Evolutionary conservation across 1,284 basidiomycete genomes (phyloP), one percentile per base, ranked within the genome.

Genomic region (Volvariella surrecta): DNA sequence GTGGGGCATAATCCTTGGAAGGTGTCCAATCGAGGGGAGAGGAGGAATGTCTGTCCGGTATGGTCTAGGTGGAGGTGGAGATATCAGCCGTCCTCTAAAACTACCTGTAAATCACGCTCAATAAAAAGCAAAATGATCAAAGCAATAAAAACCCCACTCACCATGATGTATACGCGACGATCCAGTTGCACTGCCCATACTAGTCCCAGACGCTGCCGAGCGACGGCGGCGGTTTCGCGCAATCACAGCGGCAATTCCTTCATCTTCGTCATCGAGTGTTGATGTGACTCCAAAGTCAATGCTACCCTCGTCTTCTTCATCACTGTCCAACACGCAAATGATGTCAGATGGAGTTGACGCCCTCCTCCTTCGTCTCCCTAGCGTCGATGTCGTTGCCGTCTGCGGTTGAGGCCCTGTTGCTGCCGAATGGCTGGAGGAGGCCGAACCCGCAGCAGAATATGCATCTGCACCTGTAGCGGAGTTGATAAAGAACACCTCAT

Each of bases 11-110:
- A n/a, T 6, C 20, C 49, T 51, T 1, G 64, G 67, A 32, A 68
- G 46, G 17, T 52, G 48, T 7, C n/a, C n/a, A n/a, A n/a, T n/a
- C n/a, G n/a, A n/a, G n/a, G 66, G 66, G 1, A 67, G 59, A 17
- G 65, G 64, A 17, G 67, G 66, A 9, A 56, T 42, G 18, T 42
- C 39, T 16, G 21, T 32, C 21, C 40, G 42, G 37, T 44, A 45
- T 28, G 42, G 44, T n/a, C 48, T 47, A 13, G 61, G 64, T n/a
- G 64, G 63, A 24, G 63, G 63, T n/a, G 58, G 58, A 2, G 60
- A 62, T 20, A 61, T 51, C 11, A 62, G 46, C 16, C 58, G 53
- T 30, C 32, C 43, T 37, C 47, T 48, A 19, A 19, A 16, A 38
- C 4, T 22, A 4, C 16, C 30, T n/a, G 37, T 28, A 37, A 6